These are phyloP conservation scores for Aspergillus hancockii DNA, from an alignment of 495 filamentous ascomycete genomes.

Conservation along the genomic window DNA sequence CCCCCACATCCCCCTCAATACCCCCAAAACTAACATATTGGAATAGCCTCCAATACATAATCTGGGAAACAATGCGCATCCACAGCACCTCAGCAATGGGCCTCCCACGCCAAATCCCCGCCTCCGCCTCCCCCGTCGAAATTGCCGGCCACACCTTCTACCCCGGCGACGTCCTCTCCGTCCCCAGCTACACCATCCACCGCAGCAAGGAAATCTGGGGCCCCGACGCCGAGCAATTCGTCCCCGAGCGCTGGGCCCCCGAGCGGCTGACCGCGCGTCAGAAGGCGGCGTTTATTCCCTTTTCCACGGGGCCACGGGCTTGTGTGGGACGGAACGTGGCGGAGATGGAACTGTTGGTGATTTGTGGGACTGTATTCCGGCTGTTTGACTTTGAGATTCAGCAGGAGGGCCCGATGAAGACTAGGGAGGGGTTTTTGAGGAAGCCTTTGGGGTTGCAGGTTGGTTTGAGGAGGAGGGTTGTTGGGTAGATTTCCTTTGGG, in stretches of 20 bases:
- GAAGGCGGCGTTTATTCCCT: conserved; percentile 83
- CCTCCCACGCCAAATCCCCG: conserved; percentile 78
- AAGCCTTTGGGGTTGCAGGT: conserved; percentile 80
- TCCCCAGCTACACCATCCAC: conserved; percentile 88
- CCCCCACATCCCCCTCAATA: neutral
- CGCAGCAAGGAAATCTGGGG: conserved; percentile 85
- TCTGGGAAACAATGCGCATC: conserved; percentile 87
- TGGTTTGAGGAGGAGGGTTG: conserved; percentile 53
- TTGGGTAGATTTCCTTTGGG: neutral
- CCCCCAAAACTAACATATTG: conserved; percentile 4
- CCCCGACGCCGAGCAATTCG: conserved; percentile 70
- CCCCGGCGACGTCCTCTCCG: conserved; percentile 73
- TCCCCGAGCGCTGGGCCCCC: conserved; percentile 76
- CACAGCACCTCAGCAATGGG: conserved; percentile 89
- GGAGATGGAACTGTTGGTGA: conserved; percentile 89
- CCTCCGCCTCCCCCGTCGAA: conserved; percentile 54
- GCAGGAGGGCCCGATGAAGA: conserved; percentile 69
- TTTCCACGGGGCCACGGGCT: conserved; percentile 75
- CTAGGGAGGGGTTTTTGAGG: conserved; percentile 83
- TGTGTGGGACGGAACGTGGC: conserved; percentile 88
- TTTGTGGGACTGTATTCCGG: conserved; percentile 72
- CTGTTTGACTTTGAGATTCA: conserved; percentile 74
- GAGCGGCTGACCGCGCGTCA: conserved; percentile 59
- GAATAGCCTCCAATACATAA: conserved; percentile 64
- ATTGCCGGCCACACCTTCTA: conserved; percentile 66